phyloP scores from a whole-genome alignment of 2,329 filamentous ascomycete species.

The Aspergillus pseudoviridinutans region DNA sequence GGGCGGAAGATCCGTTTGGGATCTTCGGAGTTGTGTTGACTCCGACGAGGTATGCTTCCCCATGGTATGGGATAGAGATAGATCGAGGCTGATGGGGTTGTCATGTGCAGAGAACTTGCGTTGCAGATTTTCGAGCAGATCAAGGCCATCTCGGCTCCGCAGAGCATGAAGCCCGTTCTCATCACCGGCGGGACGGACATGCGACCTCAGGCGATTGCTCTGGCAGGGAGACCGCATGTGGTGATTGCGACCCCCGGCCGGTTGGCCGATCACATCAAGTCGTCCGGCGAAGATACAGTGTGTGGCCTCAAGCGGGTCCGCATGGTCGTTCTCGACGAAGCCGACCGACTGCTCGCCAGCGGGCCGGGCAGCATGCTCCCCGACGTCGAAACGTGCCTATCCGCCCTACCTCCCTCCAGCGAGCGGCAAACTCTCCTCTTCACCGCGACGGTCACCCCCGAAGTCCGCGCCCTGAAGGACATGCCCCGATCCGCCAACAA shows the following conservation, averaged over 20 bases:
- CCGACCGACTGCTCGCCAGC: constrained; percentile 76
- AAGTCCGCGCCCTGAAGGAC: constrained; percentile 81
- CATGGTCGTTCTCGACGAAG: constrained; percentile 92
- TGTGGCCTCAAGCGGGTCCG: constrained; percentile 72
- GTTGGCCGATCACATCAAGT: constrained; percentile 87
- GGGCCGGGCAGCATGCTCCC: constrained; percentile 85
- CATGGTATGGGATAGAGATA: neutral
- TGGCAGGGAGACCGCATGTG: constrained; percentile 78
- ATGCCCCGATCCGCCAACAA: constrained; percentile 66
- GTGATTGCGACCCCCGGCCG: constrained; percentile 93
- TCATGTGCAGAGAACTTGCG: constrained; percentile 71
- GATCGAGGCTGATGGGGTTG: neutral
- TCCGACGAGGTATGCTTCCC: constrained; percentile 61
- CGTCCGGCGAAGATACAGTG: constrained; percentile 86
- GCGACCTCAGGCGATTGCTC: constrained; percentile 79
- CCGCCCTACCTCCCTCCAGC: constrained; percentile 69
- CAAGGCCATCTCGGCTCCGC: constrained; percentile 83
- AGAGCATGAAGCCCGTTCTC: constrained; percentile 82
- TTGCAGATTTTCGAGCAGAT: constrained; percentile 96
- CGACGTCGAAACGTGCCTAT: constrained; percentile 84
- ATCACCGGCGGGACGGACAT: constrained; percentile 92
- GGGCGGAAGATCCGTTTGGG: constrained; percentile 85
- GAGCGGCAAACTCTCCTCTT: constrained; percentile 92
- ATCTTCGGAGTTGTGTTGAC: constrained; percentile 89
- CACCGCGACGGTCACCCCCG: constrained; percentile 90